Conservation (phyloP, 176 grass and related monocot genomes). For the Panicum miliaceum region DNA sequence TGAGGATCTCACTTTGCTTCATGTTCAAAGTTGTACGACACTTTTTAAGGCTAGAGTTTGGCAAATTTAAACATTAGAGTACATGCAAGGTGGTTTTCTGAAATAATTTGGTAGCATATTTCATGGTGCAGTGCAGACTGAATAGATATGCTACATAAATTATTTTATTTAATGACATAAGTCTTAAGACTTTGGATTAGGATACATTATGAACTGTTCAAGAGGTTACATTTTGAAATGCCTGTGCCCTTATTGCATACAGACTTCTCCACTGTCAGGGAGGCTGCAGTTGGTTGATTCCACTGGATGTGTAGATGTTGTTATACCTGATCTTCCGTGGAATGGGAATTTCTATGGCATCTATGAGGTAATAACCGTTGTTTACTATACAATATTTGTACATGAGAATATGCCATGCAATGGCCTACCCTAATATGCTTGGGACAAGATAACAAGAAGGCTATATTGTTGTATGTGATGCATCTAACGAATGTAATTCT, state of each 20-base stretch:
- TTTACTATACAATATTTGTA: conserved; percentile 7
- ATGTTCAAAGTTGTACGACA: not conserved
- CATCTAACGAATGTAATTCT: conserved; percentile 12
- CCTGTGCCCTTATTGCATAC: conserved; percentile 44
- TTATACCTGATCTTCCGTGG: conserved; percentile 71
- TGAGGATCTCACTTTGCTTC: conserved; percentile 11
- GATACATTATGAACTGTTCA: not conserved
- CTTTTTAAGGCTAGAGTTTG: not conserved
- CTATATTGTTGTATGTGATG: conserved; percentile 2
- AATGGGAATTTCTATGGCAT: conserved; percentile 58
- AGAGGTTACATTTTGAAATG: conserved; percentile 31
- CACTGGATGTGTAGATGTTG: conserved; percentile 69
- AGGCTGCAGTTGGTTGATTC: conserved; percentile 87
- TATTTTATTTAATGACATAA: conserved; percentile 18
- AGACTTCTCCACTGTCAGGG: conserved; percentile 68
- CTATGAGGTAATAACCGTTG: conserved; percentile 70
- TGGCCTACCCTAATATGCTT: not conserved
- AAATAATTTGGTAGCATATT: not conserved
- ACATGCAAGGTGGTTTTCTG: not conserved
- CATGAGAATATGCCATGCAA: not conserved
- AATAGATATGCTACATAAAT: not conserved
- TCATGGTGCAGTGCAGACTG: not conserved
- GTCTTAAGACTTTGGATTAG: conserved; percentile 24
- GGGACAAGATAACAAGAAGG: not conserved
- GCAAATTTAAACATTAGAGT: conserved; percentile 29